Base-by-base conservation (phyloP, 257 asterid species). In the Scutellaria minor region DNA sequence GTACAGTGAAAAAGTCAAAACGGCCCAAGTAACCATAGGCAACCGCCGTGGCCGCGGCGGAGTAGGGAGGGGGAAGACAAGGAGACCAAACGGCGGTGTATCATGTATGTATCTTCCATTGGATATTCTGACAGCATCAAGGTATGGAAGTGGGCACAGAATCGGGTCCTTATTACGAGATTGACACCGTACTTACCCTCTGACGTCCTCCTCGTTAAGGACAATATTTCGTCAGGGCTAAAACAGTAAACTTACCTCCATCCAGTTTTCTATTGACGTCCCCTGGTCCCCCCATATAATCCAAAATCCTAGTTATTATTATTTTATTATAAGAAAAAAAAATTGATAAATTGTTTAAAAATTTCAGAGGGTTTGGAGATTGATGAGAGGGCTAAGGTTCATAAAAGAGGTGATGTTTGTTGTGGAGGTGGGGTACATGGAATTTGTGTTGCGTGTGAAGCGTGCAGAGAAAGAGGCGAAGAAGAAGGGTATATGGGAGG, bases 401-500 rank as follows among this genome's bases (percentile, higher is more conserved):
- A 63, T 63, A 64, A 52, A 84, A 64, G 79, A 75, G 5, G 62
- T 83, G 74, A 85, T 81, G 62, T 83, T 83, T 63, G 76, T 76
- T 48, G 77, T 59, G 57, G 92, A 89, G 13, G 70, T 83, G 67
- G 77, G 76, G 68, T 94, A 94, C 79, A 75, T 82, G 83, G 83
- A 87, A 0, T 94, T 94, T 20, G 61, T 94, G 66, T n/a, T 79
- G 65, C 96, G 99, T 0, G 99, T 94, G 67, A 90, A 94, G 69
- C 86, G 82, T 3, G 90, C 76, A 2, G 99, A 89, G 73, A 75
- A 86, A 65, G 83, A 84, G 42, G 97, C 96, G 35, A 91, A 82
- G 77, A 88, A 82, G 31, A 84, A 77, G 7, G 97, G 95, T 54
- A 91, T 87, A 72, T 94, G 97, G 99, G 93, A 87, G 15, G 87